A percentile compares a stretch with the other conserved stretches of the same genome.
phyloP scores from a whole-genome alignment of 805 yeast species.

The Teunomyces stri region DNA sequence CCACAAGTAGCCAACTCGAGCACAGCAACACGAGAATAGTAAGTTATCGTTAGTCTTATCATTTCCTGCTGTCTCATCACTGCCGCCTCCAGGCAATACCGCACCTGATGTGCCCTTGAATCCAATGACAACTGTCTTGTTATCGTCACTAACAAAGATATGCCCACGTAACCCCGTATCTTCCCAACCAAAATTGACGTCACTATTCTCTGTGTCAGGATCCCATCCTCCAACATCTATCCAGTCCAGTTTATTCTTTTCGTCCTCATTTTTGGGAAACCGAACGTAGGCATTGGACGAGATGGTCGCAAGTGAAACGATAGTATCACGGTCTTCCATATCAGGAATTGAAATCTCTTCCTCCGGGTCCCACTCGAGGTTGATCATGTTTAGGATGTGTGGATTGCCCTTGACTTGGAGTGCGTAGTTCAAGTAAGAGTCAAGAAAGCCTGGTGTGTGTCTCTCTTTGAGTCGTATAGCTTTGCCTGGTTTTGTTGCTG shows the following conservation, averaged over 20 bases:
- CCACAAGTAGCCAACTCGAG: conserved; percentile 88
- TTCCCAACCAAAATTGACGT: conserved; percentile 81
- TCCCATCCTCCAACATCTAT: conserved; percentile 60
- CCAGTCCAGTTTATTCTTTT: conserved; percentile 72
- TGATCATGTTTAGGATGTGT: conserved; percentile 32
- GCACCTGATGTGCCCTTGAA: conserved; percentile 93
- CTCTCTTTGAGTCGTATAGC: conserved; percentile 32
- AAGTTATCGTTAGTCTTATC: conserved; percentile 88
- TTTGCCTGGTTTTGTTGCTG: conserved; percentile 15
- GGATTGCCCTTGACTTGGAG: conserved; percentile 40
- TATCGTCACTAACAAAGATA: conserved; percentile 63
- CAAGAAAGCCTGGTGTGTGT: conserved; percentile 59
- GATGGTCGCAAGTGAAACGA: conserved; percentile 75
- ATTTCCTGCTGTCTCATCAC: conserved; percentile 67
- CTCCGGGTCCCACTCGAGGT: conserved; percentile 63
- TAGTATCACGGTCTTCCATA: conserved; percentile 67
- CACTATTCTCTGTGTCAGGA: conserved; percentile 54
- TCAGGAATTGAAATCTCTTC: conserved; percentile 64
- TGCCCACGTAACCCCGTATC: conserved; percentile 87
- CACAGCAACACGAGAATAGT: conserved; percentile 94
- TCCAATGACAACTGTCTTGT: conserved; percentile 67
- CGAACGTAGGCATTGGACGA: conserved; percentile 89
- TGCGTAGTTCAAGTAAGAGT: conserved; percentile 62
- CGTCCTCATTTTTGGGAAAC: conserved; percentile 55
- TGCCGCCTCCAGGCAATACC: conserved; percentile 47